Evolutionary conservation across 768 basidiomycete species (phyloP).

Genomic region (Termitomyces sp.): DNA sequence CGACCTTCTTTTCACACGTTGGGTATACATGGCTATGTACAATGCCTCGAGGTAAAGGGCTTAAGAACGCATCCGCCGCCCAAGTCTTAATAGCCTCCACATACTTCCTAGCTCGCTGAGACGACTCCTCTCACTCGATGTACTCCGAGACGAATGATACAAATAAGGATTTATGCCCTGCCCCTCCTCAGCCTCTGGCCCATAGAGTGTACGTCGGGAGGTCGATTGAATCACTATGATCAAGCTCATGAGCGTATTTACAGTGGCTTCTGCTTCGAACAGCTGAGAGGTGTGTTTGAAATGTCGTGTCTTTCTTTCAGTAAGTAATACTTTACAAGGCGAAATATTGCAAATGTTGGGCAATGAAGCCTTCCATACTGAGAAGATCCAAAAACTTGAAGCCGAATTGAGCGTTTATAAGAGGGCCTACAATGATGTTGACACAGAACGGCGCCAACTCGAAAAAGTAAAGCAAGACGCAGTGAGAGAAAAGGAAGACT

Average conservation of each 20-base stretch:
- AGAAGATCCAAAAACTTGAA: constrained; percentile 34
- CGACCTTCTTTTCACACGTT: constrained; percentile 1
- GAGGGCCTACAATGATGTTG: constrained; percentile 36
- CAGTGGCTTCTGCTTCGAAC: constrained; percentile 31
- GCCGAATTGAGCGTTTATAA: constrained; percentile 41
- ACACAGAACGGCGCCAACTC: constrained; percentile 31
- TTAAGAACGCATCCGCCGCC: background rate
- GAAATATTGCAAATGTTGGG: constrained; percentile 36
- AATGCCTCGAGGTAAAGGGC: constrained; percentile 1
- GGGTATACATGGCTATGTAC: background rate
- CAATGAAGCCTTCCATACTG: constrained; percentile 27
- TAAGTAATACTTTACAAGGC: constrained; percentile 24
- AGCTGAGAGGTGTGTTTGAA: constrained; percentile 31
- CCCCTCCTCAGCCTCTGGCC: constrained; percentile 12
- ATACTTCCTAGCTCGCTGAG: background rate
- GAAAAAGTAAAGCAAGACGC: constrained; percentile 32
- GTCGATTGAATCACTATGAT: background rate
- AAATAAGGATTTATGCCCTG: constrained; percentile 6
- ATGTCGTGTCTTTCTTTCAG: background rate
- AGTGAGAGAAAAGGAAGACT: constrained; percentile 33
- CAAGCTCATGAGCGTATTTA: background rate
- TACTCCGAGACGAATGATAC: constrained; percentile 17
- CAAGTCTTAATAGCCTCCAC: background rate
- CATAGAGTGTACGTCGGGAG: constrained; percentile 17
- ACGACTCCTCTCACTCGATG: constrained; percentile 10